These are phyloP conservation scores for Harringtonia aguacate DNA, from an alignment of 2,329 filamentous ascomycete species.

Conservation along the genomic window DNA sequence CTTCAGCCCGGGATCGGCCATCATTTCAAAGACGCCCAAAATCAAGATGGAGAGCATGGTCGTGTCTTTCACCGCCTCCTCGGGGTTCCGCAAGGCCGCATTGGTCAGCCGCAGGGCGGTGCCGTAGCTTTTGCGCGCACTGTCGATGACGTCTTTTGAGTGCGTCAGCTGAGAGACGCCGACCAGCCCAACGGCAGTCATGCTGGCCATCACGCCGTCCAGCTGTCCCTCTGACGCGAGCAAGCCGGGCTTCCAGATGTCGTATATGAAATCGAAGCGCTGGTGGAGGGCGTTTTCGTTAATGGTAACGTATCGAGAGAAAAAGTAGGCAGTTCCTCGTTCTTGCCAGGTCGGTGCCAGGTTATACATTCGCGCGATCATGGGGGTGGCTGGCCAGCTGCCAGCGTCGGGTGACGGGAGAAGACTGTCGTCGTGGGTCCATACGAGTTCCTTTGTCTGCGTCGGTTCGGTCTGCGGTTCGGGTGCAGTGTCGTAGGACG, in stretches of 20 bases:
- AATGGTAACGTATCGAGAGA: constrained; percentile 37
- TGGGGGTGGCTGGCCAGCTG: constrained; percentile 20
- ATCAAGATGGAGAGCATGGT: constrained; percentile 44
- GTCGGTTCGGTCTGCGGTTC: background rate
- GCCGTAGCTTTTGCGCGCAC: constrained; percentile 39
- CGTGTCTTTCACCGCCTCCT: constrained; percentile 32
- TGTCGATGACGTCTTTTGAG: constrained; percentile 30
- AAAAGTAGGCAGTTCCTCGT: constrained; percentile 36
- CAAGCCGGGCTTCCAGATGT: constrained; percentile 37
- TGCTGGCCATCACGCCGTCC: constrained; percentile 39
- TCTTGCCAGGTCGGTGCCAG: constrained; percentile 27
- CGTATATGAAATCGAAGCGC: constrained; percentile 41
- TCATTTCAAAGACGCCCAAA: constrained; percentile 42
- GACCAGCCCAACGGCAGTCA: constrained; percentile 43
- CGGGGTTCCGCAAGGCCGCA: constrained; percentile 32
- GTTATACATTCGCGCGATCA: constrained; percentile 19
- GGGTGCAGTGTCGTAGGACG: too few relatives aligned
- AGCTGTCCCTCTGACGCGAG: constrained; percentile 19
- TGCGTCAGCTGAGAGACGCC: constrained; percentile 36
- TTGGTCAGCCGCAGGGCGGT: constrained; percentile 41
- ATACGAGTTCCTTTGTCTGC: constrained; percentile 2
- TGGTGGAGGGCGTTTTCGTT: constrained; percentile 34
- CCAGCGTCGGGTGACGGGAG: constrained; percentile 22
- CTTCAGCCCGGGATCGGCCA: constrained; percentile 33
- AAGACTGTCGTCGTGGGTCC: constrained; percentile 16